phyloP scores from a whole-genome alignment of 2,329 filamentous ascomycete genomes.

The Acrodontium crateriforme region DNA sequence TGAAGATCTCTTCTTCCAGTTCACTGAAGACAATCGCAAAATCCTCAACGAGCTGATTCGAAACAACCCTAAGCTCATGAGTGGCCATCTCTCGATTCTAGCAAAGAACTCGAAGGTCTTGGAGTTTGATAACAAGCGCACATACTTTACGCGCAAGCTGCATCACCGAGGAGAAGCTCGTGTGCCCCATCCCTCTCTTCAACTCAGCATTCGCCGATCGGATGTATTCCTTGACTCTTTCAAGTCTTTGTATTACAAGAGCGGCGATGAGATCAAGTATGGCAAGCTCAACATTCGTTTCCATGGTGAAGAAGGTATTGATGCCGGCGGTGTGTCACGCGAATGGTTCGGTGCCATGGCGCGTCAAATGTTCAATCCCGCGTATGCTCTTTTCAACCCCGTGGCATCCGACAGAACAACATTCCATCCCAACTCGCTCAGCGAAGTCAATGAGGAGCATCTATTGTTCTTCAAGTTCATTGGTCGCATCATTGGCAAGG shows the following conservation, averaged over 20 bases:
- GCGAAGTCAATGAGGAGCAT: slow-evolving; percentile 88
- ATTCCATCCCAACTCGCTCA: slow-evolving; percentile 94
- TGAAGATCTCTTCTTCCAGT: slow-evolving; percentile 87
- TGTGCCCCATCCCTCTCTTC: slow-evolving; percentile 60
- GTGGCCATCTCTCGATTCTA: slow-evolving; percentile 84
- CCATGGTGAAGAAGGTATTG: slow-evolving; percentile 92
- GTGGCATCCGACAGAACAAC: slow-evolving; percentile 96
- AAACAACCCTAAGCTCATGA: slow-evolving; percentile 96
- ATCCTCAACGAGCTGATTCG: slow-evolving; percentile 96
- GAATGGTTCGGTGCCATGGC: slow-evolving; percentile 99
- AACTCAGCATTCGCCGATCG: slow-evolving; percentile 80
- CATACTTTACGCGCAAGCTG: slow-evolving; percentile 91
- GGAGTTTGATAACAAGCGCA: slow-evolving; percentile 98
- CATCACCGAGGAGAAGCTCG: slow-evolving; percentile 63
- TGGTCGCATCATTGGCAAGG: slow-evolving; percentile 94
- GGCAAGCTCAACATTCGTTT: slow-evolving; percentile 97
- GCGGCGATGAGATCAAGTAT: slow-evolving; percentile 94
- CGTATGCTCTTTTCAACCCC: slow-evolving; percentile 91
- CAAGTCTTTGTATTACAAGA: slow-evolving; percentile 96
- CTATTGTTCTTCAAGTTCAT: slow-evolving; percentile 99
- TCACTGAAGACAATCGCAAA: slow-evolving; percentile 93
- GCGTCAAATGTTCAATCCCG: slow-evolving; percentile 96
- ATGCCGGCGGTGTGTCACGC: slow-evolving; percentile 90
- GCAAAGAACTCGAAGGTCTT: slow-evolving; percentile 98
- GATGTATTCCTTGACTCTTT: slow-evolving; percentile 98